Conservation (phyloP, 768 basidiomycete species). For the Collybia mongolica region DNA sequence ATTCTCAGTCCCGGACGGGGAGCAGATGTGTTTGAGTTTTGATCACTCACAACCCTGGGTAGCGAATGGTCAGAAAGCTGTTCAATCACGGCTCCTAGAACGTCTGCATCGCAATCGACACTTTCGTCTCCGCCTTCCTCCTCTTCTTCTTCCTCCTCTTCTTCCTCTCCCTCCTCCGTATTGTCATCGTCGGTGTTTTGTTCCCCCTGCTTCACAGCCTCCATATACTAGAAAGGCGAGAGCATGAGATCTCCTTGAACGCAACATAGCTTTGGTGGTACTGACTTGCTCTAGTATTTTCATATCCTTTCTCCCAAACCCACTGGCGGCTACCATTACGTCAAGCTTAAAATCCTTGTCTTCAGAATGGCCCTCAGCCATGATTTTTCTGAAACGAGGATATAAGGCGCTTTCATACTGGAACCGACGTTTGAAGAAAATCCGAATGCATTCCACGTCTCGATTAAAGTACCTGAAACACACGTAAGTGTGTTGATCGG, state of each 20-base stretch:
- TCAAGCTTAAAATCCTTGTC: slow-evolving; percentile 74
- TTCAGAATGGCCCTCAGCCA: slow-evolving; percentile 43
- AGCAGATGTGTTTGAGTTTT: too few species aligned
- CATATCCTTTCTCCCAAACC: slow-evolving; percentile 85
- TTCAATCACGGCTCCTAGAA: slow-evolving; percentile 1
- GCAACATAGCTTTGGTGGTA: slow-evolving; percentile 21
- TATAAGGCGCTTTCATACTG: slow-evolving; percentile 89
- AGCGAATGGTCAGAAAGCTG: too few species aligned
- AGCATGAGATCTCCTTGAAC: slow-evolving; percentile 16
- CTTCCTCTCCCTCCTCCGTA: slow-evolving; percentile 25
- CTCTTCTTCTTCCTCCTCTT: slow-evolving; percentile 35
- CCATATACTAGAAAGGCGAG: slow-evolving; percentile 59
- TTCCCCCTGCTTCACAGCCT: slow-evolving; percentile 41
- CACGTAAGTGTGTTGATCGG: slow-evolving; percentile 4
- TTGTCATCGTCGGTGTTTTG: slow-evolving; percentile 16
- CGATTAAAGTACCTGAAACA: slow-evolving; percentile 94
- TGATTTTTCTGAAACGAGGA: slow-evolving; percentile 75
- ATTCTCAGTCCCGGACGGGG: background rate
- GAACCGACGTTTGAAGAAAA: slow-evolving; percentile 89
- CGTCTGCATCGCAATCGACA: slow-evolving; percentile 13
- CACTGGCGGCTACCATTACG: slow-evolving; percentile 91
- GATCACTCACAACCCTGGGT: too few species aligned
- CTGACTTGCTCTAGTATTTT: slow-evolving; percentile 81
- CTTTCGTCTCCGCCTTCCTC: slow-evolving; percentile 23
- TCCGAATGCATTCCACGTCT: slow-evolving; percentile 94